phyloP scores from a whole-genome alignment of 176 grass and related monocot species.

The Tillandsia fasciculata region DNA sequence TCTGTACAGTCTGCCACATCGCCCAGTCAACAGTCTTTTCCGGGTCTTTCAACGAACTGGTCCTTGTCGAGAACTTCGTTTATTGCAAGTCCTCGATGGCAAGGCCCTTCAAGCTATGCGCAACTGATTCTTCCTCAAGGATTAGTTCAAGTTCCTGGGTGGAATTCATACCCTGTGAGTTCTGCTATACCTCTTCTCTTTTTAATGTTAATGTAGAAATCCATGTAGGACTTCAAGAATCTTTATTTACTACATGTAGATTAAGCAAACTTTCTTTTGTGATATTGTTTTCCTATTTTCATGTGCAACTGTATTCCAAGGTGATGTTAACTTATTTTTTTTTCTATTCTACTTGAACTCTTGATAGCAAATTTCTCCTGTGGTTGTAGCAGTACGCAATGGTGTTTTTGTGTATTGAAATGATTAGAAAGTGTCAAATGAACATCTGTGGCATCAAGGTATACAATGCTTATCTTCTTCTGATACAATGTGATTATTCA shows the following conservation, averaged over 20 bases:
- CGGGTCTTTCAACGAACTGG: slow-evolving; percentile 45
- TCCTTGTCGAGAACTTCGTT: slow-evolving; percentile 52
- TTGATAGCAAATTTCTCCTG: too few species aligned
- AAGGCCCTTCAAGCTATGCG: slow-evolving; percentile 74
- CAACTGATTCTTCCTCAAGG: slow-evolving; percentile 88
- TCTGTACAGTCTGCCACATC: slow-evolving; percentile 49
- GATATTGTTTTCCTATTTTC: too few species aligned
- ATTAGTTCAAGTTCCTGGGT: slow-evolving; percentile 69
- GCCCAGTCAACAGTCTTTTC: slow-evolving; percentile 51
- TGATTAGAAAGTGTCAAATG: neutral
- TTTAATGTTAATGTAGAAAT: neutral
- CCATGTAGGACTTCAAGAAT: too few species aligned
- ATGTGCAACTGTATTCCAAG: too few species aligned
- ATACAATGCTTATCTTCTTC: neutral
- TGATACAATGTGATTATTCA: neutral
- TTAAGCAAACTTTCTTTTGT: too few species aligned
- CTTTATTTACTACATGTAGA: too few species aligned
- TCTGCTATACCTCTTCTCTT: neutral
- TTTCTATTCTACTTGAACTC: too few species aligned
- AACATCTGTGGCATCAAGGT: neutral
- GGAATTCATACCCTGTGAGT: slow-evolving; percentile 82
- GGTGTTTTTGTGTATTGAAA: too few species aligned
- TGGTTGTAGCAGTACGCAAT: too few species aligned
- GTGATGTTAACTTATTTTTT: too few species aligned
- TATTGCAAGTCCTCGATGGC: slow-evolving; percentile 79